Evolutionary conservation across 441 rosid genomes (phyloP), one percentile per base, ranked within the genome.

Genomic region (Syzygium syzygioides): DNA sequence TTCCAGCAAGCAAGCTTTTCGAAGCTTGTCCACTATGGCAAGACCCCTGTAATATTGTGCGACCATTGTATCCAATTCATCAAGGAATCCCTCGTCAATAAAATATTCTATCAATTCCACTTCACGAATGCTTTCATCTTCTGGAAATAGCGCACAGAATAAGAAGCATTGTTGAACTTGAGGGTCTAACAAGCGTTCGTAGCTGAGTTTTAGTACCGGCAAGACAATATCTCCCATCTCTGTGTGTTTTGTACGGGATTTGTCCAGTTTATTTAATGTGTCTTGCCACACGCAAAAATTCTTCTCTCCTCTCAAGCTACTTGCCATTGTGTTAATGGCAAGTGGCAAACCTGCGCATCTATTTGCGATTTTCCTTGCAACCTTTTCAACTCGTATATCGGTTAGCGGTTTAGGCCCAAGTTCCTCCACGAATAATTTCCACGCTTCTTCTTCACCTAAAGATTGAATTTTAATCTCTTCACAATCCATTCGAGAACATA

Each of bases 61-160:
- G 28, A 80, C 85, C 52, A 91, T 88, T 9, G 71, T 34, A 19
- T 55, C 64, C 32, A 11, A 8, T 86, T 30, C 89, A 17, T 71
- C 88, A 41, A 90, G 62, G 4, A 90, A 9, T 7, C 88, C 89
- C 85, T 91, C 93, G 4, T 13, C 91, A 79, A 91, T 89, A 84
- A 87, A 88, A 28, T 19, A 5, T 14, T 87, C 89, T 19, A 92
- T 88, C 57, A 91, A 53, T 13, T 88, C 32, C 2, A 34, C 19
- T 53, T 71, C 86, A 7, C 26, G 0, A 32, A 90, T 85, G 12
- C 3, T n/a, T n/a, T n/a, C n/a, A 66, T 87, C 92, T 85, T 89
- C 53, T 2, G 91, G 93, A 88, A 48, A 92, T 18, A 90, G 59
- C 15, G 90, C 90, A 79, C 92, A 91, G 53, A 83, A 89, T 12